Evolutionary conservation across 1,284 basidiomycete genomes (phyloP).

Genomic region (Ustilago xerochloae): DNA sequence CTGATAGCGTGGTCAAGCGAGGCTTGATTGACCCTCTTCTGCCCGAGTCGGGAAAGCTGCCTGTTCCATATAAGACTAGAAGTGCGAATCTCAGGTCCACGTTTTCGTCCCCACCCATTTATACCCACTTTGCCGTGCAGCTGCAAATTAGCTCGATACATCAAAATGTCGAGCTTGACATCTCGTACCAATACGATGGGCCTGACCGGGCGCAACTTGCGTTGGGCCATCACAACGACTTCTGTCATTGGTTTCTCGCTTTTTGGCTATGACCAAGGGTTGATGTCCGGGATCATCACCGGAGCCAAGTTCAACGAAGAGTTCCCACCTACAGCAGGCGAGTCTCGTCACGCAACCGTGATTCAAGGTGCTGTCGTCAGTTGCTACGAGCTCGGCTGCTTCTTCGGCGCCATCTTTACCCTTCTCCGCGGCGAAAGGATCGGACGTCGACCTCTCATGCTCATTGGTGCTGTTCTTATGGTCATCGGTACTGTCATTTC

Average conservation of each 20-base stretch:
- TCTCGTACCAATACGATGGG: slow-evolving; percentile 8
- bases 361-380: slow-evolving; percentile 43
- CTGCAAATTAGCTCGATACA: too few relatives aligned
- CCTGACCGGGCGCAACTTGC: slow-evolving; percentile 14
- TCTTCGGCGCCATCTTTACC: slow-evolving; percentile 23
- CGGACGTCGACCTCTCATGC: slow-evolving; percentile 21
- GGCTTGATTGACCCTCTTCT: too few relatives aligned
- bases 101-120: background rate
- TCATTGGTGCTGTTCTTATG: slow-evolving; percentile 27
- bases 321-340: slow-evolving; percentile 12
- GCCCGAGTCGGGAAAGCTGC: too few relatives aligned
- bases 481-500: slow-evolving; percentile 38
- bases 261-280: slow-evolving; percentile 71
- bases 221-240: slow-evolving; percentile 7
- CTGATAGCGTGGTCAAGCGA: too few relatives aligned
- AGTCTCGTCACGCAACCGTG: slow-evolving; percentile 10
- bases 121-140: background rate
- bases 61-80: too few relatives aligned
- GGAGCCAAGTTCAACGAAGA: slow-evolving; percentile 80
- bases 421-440: slow-evolving; percentile 14
- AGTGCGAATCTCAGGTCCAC: too few relatives aligned
- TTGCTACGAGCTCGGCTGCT: slow-evolving; percentile 38
- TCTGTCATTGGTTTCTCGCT: slow-evolving; percentile 77
- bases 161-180: background rate
- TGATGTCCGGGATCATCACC: slow-evolving; percentile 81